Conservation (phyloP, 164 flowering plant species). For the Platanus orientalis region DNA sequence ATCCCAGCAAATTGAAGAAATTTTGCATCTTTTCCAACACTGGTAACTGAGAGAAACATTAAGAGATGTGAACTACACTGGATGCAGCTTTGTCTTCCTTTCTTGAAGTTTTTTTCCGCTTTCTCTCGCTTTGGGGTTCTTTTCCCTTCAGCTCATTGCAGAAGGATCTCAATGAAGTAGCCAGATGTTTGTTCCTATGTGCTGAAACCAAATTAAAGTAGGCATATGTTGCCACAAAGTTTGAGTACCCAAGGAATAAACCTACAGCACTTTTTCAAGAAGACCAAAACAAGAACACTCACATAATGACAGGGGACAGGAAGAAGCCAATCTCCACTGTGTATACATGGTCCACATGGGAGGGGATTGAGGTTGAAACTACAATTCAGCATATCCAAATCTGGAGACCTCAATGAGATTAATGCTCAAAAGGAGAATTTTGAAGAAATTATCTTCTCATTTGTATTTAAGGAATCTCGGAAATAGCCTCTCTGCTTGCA, state of each 20-base stretch:
- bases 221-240: background rate
- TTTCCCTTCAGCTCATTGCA: conserved; percentile 59
- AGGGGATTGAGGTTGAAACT: too few relatives aligned
- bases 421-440: too few relatives aligned
- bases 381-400: background rate
- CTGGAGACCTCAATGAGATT: too few relatives aligned
- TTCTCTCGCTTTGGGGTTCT: conserved; percentile 72
- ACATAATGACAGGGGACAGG: too few relatives aligned
- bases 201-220: conserved; percentile 44
- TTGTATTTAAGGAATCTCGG: too few relatives aligned
- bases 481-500: too few relatives aligned
- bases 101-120: conserved; percentile 62
- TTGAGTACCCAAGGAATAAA: background rate
- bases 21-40: too few relatives aligned
- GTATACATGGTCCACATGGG: background rate
- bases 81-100: conserved; percentile 46
- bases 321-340: background rate
- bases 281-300: too few relatives aligned
- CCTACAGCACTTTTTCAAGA: background rate
- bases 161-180: conserved; percentile 55
- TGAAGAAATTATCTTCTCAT: too few relatives aligned
- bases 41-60: conserved; percentile 15
- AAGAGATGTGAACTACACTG: conserved; percentile 29
- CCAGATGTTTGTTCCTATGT: conserved; percentile 79
- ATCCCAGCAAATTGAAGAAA: background rate